These are phyloP conservation scores for Hippophae tibetana DNA, from an alignment of 306 rosid genomes.

Conservation along the genomic window DNA sequence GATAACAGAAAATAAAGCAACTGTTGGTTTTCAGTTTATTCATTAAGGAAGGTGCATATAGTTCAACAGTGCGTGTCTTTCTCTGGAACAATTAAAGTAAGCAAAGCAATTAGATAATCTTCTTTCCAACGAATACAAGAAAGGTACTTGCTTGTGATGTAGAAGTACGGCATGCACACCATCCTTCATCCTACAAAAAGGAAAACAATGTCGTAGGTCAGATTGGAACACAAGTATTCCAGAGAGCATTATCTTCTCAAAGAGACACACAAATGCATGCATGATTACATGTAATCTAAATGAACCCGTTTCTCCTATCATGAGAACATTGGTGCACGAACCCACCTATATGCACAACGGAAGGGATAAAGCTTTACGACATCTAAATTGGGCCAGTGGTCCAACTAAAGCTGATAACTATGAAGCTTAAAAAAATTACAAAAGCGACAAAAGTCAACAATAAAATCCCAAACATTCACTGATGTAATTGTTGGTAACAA, in stretches of 20 bases:
- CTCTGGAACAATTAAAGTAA: conserved; percentile 3
- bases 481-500: too few species aligned
- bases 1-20: too few species aligned
- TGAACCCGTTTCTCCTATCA: too few species aligned
- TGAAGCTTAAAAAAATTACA: too few species aligned
- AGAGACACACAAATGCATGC: not conserved
- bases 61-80: too few species aligned
- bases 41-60: not conserved
- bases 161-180: conserved; percentile 73
- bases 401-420: too few species aligned
- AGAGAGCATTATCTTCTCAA: conserved; percentile 1
- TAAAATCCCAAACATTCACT: too few species aligned
- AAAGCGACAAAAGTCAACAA: too few species aligned
- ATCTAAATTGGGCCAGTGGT: too few species aligned
- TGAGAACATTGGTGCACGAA: too few species aligned
- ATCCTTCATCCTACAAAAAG: conserved; percentile 50
- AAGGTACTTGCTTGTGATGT: conserved; percentile 59
- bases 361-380: too few species aligned
- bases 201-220: conserved; percentile 27
- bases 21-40: not conserved
- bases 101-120: conserved; percentile 12
- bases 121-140: conserved; percentile 3
- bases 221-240: conserved; percentile 15
- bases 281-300: not conserved
- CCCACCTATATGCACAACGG: too few species aligned